phyloP scores from a whole-genome alignment of 768 basidiomycete species.

The Fomitopsis pulvina region DNA sequence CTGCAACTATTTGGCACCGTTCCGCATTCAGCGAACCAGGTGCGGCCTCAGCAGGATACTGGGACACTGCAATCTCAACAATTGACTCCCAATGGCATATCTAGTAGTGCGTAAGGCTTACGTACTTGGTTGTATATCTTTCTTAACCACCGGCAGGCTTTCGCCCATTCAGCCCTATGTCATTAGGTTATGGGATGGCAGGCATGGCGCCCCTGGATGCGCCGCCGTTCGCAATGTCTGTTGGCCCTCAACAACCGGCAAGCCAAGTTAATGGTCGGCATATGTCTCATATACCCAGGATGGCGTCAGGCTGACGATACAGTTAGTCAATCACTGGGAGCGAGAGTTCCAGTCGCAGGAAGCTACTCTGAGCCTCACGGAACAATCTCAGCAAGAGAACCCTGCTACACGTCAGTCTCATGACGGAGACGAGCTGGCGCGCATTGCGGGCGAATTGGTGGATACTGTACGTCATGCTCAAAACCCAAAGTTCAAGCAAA shows the following conservation, averaged over 20 bases:
- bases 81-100: not conserved
- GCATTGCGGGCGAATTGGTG: slow-evolving; percentile 72
- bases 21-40: not conserved
- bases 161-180: not conserved
- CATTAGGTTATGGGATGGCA: not conserved
- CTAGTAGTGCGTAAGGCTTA: not conserved
- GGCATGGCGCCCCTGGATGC: not conserved
- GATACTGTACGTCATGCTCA: slow-evolving; percentile 68
- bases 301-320: not conserved
- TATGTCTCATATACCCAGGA: not conserved
- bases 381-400: slow-evolving; percentile 9
- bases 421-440: slow-evolving; percentile 68
- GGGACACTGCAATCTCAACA: not conserved
- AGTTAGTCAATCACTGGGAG: slow-evolving; percentile 41
- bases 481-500: slow-evolving; percentile 82
- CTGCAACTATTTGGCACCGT: not conserved
- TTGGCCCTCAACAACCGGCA: not conserved
- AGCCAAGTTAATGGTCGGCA: not conserved
- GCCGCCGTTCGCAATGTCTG: not conserved
- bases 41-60: not conserved
- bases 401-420: slow-evolving; percentile 6
- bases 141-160: not conserved
- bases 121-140: not conserved
- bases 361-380: not conserved
- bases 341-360: slow-evolving; percentile 55